Base-by-base conservation (phyloP, 208 protist species). In the Spongospora subterranea region DNA sequence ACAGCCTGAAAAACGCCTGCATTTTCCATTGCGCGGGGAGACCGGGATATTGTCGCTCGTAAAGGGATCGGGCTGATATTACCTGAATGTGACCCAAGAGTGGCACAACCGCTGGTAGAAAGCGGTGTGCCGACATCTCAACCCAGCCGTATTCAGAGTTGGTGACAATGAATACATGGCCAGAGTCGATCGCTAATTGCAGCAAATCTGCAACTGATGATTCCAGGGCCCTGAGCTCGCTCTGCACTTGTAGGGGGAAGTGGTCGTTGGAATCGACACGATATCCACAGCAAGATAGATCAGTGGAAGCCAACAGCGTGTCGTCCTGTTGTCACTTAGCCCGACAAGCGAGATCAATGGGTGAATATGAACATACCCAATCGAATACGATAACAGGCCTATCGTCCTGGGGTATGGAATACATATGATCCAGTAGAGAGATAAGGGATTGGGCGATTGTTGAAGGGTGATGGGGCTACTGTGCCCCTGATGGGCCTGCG, bases 231-330 rank as follows among this genome's bases (percentile, higher is more conserved):
- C n/a, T 35, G 40, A 82, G 71, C 71, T 35, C 71, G 17, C 35
- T 6, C 71, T 82, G 35, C 6, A 82, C n/a, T 6, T 20, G 6
- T 6, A 13, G 35, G 17, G 71, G 6, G 40, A 82, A 82, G 11
- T 43, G 71, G 17, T 82, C 17, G 17, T 35, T n/a, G 40, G 17
- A 6, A 6, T 82, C 71, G 40, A 82, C 35, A 13, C 71, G 17
- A 82, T 82, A 82, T 20, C 71, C 71, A 82, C 35, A 82, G n/a
- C n/a, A 82, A 6, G 71, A 82, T 6, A 82, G 71, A 43, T 82
- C 71, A 40, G 71, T 82, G 17, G 71, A 82, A 6, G 71, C 71
- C 71, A 82, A n/a, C 71, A 82, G 71, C 11, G 71, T 82, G 35
- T 82, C 71, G n/a, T 82, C 71, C 71, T 82, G n/a, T 35, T 20